These are phyloP conservation scores for Eimeria maxima DNA, from an alignment of 169 alveolate species.

Conservation along the genomic window DNA sequence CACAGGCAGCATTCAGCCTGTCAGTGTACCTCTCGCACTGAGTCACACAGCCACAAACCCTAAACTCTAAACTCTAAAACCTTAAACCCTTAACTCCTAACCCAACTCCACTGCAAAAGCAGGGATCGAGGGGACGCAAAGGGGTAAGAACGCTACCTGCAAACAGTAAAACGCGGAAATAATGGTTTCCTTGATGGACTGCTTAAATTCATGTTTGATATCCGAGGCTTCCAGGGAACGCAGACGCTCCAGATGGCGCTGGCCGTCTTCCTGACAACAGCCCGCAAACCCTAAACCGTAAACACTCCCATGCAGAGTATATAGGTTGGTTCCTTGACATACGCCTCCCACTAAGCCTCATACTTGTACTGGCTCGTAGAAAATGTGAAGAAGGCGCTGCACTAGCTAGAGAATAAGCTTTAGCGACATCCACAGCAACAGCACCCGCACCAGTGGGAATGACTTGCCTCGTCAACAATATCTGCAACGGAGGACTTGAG, in stretches of 20 bases:
- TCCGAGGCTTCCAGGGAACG: conserved; percentile 57
- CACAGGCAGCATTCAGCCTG: conserved; percentile 41
- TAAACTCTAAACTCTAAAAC: neutral
- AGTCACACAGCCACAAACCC: conserved; percentile 1
- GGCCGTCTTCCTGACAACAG: conserved; percentile 23
- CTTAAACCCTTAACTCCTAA: neutral
- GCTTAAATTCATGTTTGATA: conserved; percentile 69
- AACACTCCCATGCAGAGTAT: neutral
- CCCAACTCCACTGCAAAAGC: neutral
- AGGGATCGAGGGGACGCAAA: neutral
- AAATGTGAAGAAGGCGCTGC: neutral
- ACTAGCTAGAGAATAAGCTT: neutral
- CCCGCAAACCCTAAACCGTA: conserved; percentile 47
- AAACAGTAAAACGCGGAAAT: conserved; percentile 58
- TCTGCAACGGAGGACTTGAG: conserved; percentile 60
- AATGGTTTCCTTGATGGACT: conserved; percentile 65
- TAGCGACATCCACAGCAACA: neutral
- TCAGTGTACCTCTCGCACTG: conserved; percentile 55
- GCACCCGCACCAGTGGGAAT: neutral
- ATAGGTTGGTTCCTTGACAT: neutral
- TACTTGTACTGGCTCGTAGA: neutral
- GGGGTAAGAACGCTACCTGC: neutral
- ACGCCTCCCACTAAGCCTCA: neutral
- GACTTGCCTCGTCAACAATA: conserved; percentile 38
- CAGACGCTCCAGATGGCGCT: conserved; percentile 13